phyloP scores from a whole-genome alignment of 2,329 filamentous ascomycete genomes.

The Dactylella cylindrospora region DNA sequence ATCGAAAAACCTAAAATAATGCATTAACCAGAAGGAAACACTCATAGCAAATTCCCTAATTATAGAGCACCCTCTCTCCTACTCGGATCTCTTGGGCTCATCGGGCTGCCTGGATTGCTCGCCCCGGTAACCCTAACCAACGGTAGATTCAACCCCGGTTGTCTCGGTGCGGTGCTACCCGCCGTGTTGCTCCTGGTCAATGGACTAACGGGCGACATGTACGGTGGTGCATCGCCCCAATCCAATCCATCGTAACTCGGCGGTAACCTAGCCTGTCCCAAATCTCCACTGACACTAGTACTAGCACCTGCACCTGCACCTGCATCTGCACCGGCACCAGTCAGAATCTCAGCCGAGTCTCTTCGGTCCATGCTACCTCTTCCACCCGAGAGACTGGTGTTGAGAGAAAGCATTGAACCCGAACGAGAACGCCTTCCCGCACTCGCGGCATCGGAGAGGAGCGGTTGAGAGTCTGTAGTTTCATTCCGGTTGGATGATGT shows the following conservation, averaged over 20 bases:
- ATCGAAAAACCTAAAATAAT: no score
- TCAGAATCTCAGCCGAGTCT: conserved; percentile 37
- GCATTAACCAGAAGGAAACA: neutral
- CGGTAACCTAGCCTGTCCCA: conserved; percentile 24
- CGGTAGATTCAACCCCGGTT: conserved; percentile 31
- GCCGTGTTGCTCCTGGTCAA: conserved; percentile 12
- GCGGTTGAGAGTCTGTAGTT: conserved; percentile 32
- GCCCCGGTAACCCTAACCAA: conserved; percentile 42
- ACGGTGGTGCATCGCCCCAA: conserved; percentile 44
- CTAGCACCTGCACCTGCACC: no score
- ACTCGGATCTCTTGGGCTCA: conserved; percentile 25
- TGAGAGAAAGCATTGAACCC: conserved; percentile 36
- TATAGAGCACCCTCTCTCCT: conserved; percentile 19
- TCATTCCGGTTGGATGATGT: conserved; percentile 57
- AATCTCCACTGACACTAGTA: no score
- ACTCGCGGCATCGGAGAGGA: conserved; percentile 29
- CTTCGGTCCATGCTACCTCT: conserved; percentile 28
- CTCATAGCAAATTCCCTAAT: conserved; percentile 19
- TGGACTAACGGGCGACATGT: conserved; percentile 36
- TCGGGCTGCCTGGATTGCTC: conserved; percentile 34
- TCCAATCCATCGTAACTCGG: conserved; percentile 43
- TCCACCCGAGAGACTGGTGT: conserved; percentile 29
- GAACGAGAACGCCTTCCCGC: conserved; percentile 20
- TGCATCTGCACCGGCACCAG: no score
- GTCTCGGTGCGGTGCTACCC: conserved; percentile 5